Evolutionary conservation across 305 asterid species (phyloP), one percentile per base, ranked within the genome.

Genomic region (Solanum chacoense): DNA sequence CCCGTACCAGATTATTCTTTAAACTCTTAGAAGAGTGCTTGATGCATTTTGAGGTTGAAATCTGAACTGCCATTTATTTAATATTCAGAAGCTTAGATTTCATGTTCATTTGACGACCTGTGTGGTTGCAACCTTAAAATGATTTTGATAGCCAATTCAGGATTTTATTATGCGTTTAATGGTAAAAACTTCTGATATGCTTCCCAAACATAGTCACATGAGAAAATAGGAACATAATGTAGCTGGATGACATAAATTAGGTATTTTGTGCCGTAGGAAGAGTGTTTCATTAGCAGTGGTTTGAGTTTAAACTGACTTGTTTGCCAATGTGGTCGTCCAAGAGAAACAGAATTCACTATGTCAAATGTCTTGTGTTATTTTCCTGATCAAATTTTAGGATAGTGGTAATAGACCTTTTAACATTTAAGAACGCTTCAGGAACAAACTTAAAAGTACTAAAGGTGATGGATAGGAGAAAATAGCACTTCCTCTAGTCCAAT

Each of bases 1-100:
- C 99, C 90, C 99, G 99, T 72, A 96, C 98, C 90, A 94, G 99
- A 95, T 92, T 97, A 89, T 97, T 97, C 93, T 96, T 97, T 91
- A 97, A 97, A 93, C 99, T 97, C 86, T 91, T 97, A 93, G 99
- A 97, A 93, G 99, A 97, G 90, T 93, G 98, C 88, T 93, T 96
- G 76, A 87, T 95, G 93, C 96, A 96, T 93, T 97, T 97, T 92
- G 99, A 97, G 99, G 99, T 97, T 92, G 90, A 69, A 65, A 89
- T 32, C 78, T 89, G 74, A 7, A 72, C 28, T 85, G 50, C 71
- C 50, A 6, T 55, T 55, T 6, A 84, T 22, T 50, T 31, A 55
- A 84, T 74, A 22, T 84, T 81, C 72, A 42, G 37, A 38, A 63
- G 35, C 79, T 45, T 69, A 42, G 29, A 28, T 36, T 63, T 87